Base-by-base conservation (phyloP, 495 filamentous ascomycete genomes). In the Apiosordaria backusii region DNA sequence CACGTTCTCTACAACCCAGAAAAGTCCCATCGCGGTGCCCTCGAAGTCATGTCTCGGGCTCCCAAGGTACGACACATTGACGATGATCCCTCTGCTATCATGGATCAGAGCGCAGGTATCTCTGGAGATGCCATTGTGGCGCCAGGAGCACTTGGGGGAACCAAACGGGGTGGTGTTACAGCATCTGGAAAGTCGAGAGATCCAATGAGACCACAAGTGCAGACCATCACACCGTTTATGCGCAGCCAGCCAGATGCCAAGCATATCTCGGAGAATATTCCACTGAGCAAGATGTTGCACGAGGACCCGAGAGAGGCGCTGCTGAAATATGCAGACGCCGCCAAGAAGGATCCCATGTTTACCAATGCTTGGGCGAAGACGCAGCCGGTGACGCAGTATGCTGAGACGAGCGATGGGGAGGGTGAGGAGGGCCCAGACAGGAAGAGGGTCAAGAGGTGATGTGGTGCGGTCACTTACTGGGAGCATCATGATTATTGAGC, bases 271-370 rank as follows among this genome's bases (percentile, higher is more conserved):
- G 87, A 94, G 70, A 89, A 88, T 68, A 96, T 97, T 55, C 92
- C 94, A 19, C 82, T 97, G 35, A 95, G 91, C 69, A 88, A 85
- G n/a, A 96, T 97, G 93, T 86, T 95, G 23, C 94, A 99, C 78
- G 95, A 99, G 76, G 95, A 99, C 81, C 95, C 95, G 7, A 82
- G 95, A 65, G 95, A 97, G 79, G 95, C 95, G 29, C 79, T 99
- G 67, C 76, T 98, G 68, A 97, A 95, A 78, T 99, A 97, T 82
- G 95, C 93, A 18, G 92, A 97, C 19, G 88, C 95, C 73, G 94
- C 93, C 4, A 87, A 97, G 78, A 94, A 93, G 73, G 92, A 97
- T 73, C 93, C 92, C 3, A 84, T 96, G 67, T 99, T 98, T 74
- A 99, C 95, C 24, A 89, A 88, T 67, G 95, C 93, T 13, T 99